Evolutionary conservation across 1,284 basidiomycete species (phyloP), one percentile per base, ranked within the genome.

Genomic region (Ustilago crameri): DNA sequence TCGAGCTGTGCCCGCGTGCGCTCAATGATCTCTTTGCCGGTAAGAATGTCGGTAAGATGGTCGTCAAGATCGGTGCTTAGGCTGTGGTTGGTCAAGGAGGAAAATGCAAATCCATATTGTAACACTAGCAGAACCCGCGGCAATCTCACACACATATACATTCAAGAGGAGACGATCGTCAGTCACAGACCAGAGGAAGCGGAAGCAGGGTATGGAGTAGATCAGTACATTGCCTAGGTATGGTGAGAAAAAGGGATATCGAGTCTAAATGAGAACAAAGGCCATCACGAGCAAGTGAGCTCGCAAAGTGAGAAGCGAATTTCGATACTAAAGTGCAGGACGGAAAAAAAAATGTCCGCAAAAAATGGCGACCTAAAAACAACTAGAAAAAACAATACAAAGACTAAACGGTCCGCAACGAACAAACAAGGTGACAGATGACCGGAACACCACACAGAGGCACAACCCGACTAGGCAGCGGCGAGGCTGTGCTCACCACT

Each of bases 1-100:
- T 73, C 20, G 59, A 68, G 50, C 44, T 43, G 18, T 64, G 64
- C 41, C 71, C 75, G 7, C 51, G 65, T 45, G 67, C 75, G 12
- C 50, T 76, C 30, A 63, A 65, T 32, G 75, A 75, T 34, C 68
- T 76, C 14, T 76, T 76, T 56, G 68, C 63, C 32, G 75, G 75
- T 27, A 74, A 74, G 47, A 76, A 76, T 32, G 60, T 67, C 27
- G 75, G 75, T 17, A 76, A 76, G 61, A 74, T 74, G 70, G 67
- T 76, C 45, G 72, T 68, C 57, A 65, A 68, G 48, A 50, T 76
- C 26, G 72, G 54, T 30, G 43, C 63, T 27, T 66, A 22, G 43
- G 30, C 24, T 9, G n/a, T n/a, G n/a, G n/a, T n/a, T n/a, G 9
- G 17, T 5, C 9, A 18, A 7, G 4, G 18, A 4, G 2, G 3